Conservation (phyloP, 2,329 filamentous ascomycete genomes). For the Diaporthe citrichinensis region DNA sequence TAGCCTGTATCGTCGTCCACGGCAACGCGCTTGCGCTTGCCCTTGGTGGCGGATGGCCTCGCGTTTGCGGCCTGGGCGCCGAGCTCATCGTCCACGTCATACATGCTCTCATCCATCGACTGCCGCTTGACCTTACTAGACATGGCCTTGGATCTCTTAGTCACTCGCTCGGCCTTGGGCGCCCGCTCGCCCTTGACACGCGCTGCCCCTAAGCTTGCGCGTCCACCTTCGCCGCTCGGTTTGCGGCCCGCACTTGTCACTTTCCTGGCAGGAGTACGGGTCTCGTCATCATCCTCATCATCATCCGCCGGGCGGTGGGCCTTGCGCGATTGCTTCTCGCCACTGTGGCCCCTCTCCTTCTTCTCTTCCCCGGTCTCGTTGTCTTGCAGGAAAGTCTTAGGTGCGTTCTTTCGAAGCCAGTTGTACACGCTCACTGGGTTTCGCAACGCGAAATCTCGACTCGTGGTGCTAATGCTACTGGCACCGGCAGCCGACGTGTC, state of each 20-base stretch:
- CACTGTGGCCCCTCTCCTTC: constrained; percentile 47
- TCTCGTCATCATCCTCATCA: constrained; percentile 57
- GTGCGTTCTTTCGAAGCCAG: constrained; percentile 89
- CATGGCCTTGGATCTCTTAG: constrained; percentile 38
- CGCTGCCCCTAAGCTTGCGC: constrained; percentile 45
- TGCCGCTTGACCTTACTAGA: constrained; percentile 41
- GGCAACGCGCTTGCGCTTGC: constrained; percentile 65
- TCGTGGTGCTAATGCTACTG: constrained; percentile 52
- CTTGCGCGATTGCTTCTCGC: constrained; percentile 43
- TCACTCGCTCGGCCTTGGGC: constrained; percentile 41
- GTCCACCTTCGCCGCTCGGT: constrained; percentile 46
- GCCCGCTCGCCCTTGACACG: constrained; percentile 42
- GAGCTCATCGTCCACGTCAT: constrained; percentile 42
- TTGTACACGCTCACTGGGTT: constrained; percentile 96
- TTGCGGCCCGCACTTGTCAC: constrained; percentile 51
- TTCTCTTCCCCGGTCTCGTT: constrained; percentile 63
- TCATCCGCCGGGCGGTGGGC: constrained; percentile 50
- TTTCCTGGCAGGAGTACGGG: constrained; percentile 45
- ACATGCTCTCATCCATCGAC: constrained; percentile 39
- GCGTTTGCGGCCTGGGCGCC: constrained; percentile 41
- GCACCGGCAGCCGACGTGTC: constrained; percentile 53
- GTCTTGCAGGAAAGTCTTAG: constrained; percentile 87
- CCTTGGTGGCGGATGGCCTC: constrained; percentile 53
- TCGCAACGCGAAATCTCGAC: constrained; percentile 69
- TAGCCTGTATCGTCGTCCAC: constrained; percentile 72